Conservation (phyloP, 2,329 filamentous ascomycete species). For the Bipolaris victoriae region DNA sequence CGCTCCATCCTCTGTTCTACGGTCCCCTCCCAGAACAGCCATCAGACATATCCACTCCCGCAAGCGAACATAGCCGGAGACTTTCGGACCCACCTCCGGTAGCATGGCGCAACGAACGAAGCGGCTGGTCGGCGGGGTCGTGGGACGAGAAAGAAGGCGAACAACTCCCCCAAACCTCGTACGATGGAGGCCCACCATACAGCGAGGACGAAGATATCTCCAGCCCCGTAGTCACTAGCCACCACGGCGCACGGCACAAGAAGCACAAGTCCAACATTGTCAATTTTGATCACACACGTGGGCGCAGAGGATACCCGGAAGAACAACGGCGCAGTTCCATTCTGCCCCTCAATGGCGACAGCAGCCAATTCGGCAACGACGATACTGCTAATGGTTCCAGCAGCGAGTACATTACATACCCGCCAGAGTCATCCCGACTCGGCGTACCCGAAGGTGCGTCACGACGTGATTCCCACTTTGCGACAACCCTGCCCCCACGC, state of each 20-base stretch:
- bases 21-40: constrained; percentile 81
- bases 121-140: constrained; percentile 61
- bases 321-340: constrained; percentile 54
- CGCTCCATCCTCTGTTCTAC: constrained; percentile 86
- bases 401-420: constrained; percentile 82
- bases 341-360: constrained; percentile 66
- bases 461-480: constrained; percentile 62
- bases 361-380: constrained; percentile 73
- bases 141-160: constrained; percentile 62
- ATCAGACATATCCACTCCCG: constrained; percentile 85
- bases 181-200: constrained; percentile 82
- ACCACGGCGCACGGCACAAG: constrained; percentile 69
- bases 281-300: constrained; percentile 49
- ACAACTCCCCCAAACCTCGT: constrained; percentile 81
- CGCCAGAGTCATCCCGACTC: constrained; percentile 56
- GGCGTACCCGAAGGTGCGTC: constrained; percentile 40
- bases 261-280: constrained; percentile 69
- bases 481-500: constrained; percentile 53
- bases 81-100: constrained; percentile 81
- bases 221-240: constrained; percentile 81
- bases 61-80: constrained; percentile 74
- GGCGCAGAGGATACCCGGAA: constrained; percentile 41
- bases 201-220: constrained; percentile 95
- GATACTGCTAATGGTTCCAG: constrained; percentile 75
- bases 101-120: constrained; percentile 71